Evolutionary conservation across 495 filamentous ascomycete genomes (phyloP).

Genomic region (Recurvomyces mirabilis): DNA sequence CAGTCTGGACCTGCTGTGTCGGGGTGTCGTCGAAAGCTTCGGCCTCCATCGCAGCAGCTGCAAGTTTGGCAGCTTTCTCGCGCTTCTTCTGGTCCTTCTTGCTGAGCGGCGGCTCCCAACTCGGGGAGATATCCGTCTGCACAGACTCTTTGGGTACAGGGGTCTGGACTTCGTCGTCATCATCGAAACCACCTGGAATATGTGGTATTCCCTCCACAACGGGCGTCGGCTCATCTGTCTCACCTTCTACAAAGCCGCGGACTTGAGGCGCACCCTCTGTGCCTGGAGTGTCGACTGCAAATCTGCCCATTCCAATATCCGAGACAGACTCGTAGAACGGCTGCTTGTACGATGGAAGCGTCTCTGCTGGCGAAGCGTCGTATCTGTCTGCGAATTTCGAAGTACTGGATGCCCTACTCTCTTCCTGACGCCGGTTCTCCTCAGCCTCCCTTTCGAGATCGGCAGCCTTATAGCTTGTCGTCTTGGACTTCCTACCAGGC

Average conservation of each 20-base stretch:
- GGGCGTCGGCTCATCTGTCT: conserved; percentile 15
- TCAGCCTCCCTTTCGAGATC: background rate
- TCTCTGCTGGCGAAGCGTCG: background rate
- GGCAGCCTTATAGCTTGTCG: conserved; percentile 2
- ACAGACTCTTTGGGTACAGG: background rate
- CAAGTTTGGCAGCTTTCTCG: conserved; percentile 14
- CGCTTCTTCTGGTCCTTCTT: conserved; percentile 22
- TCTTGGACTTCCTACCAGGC: conserved; percentile 6
- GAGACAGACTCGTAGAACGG: conserved; percentile 25
- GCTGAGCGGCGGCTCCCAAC: conserved; percentile 15
- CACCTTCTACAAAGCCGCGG: conserved; percentile 23
- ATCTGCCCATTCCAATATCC: conserved; percentile 13
- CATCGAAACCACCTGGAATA: conserved; percentile 27
- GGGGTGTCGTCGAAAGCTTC: background rate
- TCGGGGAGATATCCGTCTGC: background rate
- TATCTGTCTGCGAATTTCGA: no score
- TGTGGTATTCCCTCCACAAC: conserved; percentile 10
- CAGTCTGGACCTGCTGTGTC: no score
- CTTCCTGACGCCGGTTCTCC: no score
- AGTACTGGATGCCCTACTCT: no score
- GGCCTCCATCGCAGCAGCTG: background rate
- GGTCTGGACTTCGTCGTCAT: conserved; percentile 11
- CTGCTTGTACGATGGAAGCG: conserved; percentile 11
- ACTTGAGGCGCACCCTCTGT: conserved; percentile 15
- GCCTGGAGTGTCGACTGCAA: conserved; percentile 9